Evolutionary conservation across 1,284 basidiomycete species (phyloP), one percentile per base, ranked within the genome.

Genomic region (Rhodotorula sp.): DNA sequence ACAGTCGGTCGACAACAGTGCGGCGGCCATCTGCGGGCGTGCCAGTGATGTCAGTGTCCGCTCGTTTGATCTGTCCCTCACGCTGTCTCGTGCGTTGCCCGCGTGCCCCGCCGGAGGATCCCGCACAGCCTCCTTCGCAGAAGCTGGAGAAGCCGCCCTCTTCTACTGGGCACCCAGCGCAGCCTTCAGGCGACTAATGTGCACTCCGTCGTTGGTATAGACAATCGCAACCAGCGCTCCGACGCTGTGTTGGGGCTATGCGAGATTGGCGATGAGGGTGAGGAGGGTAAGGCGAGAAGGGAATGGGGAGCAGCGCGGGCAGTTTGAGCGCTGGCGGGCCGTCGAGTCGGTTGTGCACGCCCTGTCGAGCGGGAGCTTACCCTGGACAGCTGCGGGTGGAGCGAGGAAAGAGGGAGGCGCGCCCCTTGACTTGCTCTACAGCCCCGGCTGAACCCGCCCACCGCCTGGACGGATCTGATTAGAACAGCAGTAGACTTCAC

Each of bases 1-100:
- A 78, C 85, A 80, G 63, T 82, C 73, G 54, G 84, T 76, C 29
- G 66, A n/a, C 19, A 71, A 32, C 12, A 77, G 50, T 1, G 75
- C 75, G 17, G 61, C 36, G 8, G 70, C 34, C 54, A 57, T 61
- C 32, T 15, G 29, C 7, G 29, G 12, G 27, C 12, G n/a, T 29
- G 39, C 39, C 39, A 39, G 15, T 0, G 6, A n/a, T 15, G 8
- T 5, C 15, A 29, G 36, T 41, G 2, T 25, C 41, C 13, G 29
- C 32, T 27, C 22, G 9, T 27, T 57, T 13, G 9, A 15, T 39
- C 39, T 7, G 39, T 7, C 39, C 9, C 15, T 39, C 15, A 9
- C 44, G 9, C 9, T 50, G 48, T 1, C n/a, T n/a, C n/a, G n/a
- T n/a, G 27, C 48, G 25, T 50, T 27, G 25, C 2, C 48, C 44